Percentiles rank a stretch among this genome's conserved stretches.
phyloP scores from a whole-genome alignment of 139 green algal genomes.

The Chlorella sp. region DNA sequence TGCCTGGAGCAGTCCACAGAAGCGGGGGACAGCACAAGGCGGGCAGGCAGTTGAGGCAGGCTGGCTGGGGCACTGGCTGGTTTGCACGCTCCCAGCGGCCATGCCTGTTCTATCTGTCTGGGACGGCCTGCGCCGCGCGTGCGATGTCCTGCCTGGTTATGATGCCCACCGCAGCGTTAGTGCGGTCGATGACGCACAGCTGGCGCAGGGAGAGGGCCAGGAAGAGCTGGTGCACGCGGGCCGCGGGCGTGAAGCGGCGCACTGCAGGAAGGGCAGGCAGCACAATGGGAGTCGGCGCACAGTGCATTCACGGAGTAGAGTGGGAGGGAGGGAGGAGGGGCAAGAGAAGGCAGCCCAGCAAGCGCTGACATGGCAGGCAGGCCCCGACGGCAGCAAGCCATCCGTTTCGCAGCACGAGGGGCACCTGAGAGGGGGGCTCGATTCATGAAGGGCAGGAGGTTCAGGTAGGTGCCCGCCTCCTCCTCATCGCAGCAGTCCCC shows the following conservation, averaged over 20 bases:
- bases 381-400: not conserved
- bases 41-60: not conserved
- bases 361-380: not conserved
- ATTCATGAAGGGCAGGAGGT: slow-evolving; percentile 88
- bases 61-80: not conserved
- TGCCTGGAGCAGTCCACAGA: too few relatives aligned
- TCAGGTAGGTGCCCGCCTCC: slow-evolving; percentile 58
- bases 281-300: not conserved
- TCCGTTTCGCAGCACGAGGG: not conserved
- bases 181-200: slow-evolving; percentile 79
- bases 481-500: not conserved
- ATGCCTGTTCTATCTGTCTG: not conserved
- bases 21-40: not conserved
- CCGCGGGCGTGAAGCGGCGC: slow-evolving; percentile 30
- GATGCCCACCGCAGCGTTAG: not conserved
- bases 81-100: not conserved
- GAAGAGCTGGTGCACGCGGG: slow-evolving; percentile 76
- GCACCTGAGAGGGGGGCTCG: slow-evolving; percentile 39
- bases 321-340: not conserved
- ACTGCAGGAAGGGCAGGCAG: slow-evolving; percentile 65
- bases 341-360: not conserved
- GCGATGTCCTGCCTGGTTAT: slow-evolving; percentile 40
- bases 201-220: slow-evolving; percentile 88
- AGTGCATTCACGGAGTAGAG: not conserved
- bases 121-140: slow-evolving; percentile 54